Conservation (phyloP, 1,139 yeast species). For the Geotrichum carabidarum region DNA sequence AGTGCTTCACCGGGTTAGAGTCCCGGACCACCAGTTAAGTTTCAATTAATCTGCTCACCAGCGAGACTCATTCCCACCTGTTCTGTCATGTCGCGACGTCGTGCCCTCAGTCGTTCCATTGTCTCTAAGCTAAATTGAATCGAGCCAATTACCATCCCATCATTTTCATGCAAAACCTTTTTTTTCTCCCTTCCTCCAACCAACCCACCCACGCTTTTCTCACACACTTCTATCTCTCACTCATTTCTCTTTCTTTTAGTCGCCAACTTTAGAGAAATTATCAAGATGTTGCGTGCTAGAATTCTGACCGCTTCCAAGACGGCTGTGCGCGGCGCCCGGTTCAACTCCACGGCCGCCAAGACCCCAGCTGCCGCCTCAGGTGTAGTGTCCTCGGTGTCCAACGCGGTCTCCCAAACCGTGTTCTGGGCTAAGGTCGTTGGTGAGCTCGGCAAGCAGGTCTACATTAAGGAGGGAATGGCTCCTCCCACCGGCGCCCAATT, state of each 20-base stretch:
- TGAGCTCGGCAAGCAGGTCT: constrained; percentile 85
- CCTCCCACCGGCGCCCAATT: constrained; percentile 82
- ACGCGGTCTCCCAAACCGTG: constrained; percentile 35
- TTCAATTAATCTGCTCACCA: no score
- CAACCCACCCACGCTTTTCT: neutral
- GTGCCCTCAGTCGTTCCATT: no score
- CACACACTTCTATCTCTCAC: no score
- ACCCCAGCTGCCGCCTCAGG: constrained; percentile 55
- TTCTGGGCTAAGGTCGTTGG: constrained; percentile 90
- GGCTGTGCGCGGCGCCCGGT: constrained; percentile 19
- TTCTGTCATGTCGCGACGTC: no score
- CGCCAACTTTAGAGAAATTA: no score
- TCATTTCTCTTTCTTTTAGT: no score
- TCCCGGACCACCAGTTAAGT: no score
- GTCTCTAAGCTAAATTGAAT: no score
- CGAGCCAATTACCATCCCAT: no score
- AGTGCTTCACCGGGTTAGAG: no score
- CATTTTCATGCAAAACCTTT: neutral
- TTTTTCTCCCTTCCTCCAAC: neutral
- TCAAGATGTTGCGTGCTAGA: constrained; percentile 19
- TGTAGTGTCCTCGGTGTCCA: constrained; percentile 47
- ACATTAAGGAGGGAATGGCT: constrained; percentile 85
- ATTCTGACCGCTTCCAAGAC: constrained; percentile 11
- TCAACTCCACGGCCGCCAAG: constrained; percentile 21
- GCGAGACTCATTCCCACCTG: no score